Percentiles rank a stretch among this genome's conserved stretches.
phyloP scores from a whole-genome alignment of 2,329 filamentous ascomycete genomes.

The Aspergillus tanneri region DNA sequence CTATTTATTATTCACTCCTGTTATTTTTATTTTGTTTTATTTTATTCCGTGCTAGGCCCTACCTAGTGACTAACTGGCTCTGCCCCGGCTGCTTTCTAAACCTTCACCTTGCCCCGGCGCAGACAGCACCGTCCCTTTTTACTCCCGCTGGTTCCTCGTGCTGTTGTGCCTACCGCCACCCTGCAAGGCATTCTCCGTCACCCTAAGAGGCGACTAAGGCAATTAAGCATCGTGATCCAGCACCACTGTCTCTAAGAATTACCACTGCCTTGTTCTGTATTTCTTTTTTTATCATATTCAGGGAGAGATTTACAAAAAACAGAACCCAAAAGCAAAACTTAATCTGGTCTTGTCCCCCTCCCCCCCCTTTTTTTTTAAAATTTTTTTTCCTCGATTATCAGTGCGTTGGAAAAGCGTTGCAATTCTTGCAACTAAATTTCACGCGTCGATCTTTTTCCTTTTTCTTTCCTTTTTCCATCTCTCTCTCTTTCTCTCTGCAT shows the following conservation, averaged over 20 bases:
- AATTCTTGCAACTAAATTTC: constrained; percentile 8
- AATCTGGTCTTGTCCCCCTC: background rate
- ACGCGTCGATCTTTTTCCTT: constrained; percentile 14
- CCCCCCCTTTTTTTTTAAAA: constrained; percentile 9
- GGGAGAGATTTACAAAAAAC: background rate
- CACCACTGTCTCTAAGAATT: constrained; percentile 14
- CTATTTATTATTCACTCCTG: constrained; percentile 16
- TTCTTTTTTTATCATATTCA: constrained; percentile 13
- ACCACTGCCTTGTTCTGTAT: constrained; percentile 15
- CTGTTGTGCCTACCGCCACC: constrained; percentile 34
- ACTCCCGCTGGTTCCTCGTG: constrained; percentile 36
- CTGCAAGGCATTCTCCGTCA: constrained; percentile 39
- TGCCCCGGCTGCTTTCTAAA: constrained; percentile 23
- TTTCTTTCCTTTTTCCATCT: constrained; percentile 15
- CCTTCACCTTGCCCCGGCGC: constrained; percentile 20
- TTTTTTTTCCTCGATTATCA: constrained; percentile 10
- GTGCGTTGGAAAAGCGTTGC: constrained; percentile 4
- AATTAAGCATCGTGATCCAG: constrained; percentile 41
- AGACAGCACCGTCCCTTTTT: constrained; percentile 24
- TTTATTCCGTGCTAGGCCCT: constrained; percentile 10
- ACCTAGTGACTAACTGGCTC: constrained; percentile 8
- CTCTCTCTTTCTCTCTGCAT: constrained; percentile 8
- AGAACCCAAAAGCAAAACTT: background rate
- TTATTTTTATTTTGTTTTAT: constrained; percentile 11
- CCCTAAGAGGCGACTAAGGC: constrained; percentile 39